Evolutionary conservation across 23 red algal genomes (phyloP).

Genomic region (Agarophyton chilense): DNA sequence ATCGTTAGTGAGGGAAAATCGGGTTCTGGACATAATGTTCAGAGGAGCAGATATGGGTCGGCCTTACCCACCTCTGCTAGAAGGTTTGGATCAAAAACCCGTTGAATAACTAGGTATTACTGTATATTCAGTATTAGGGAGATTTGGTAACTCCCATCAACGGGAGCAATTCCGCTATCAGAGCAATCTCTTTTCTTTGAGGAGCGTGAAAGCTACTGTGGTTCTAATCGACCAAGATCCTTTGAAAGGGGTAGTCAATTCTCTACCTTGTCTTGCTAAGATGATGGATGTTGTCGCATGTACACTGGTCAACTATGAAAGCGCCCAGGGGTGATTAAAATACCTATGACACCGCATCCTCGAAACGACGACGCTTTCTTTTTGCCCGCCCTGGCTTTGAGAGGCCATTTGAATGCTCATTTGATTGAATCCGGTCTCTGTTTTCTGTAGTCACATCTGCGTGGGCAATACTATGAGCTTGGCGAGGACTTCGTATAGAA

Average conservation of each 20-base stretch:
- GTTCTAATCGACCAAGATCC: no score
- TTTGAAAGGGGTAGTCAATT: no score
- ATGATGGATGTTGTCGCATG: no score
- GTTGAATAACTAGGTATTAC: no score
- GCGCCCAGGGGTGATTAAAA: no score
- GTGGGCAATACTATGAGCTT: neutral
- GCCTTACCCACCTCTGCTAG: slow-evolving; percentile 52
- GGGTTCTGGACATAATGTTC: slow-evolving; percentile 58
- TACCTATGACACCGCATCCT: neutral
- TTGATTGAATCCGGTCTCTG: neutral
- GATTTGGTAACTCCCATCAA: no score
- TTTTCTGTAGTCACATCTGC: neutral
- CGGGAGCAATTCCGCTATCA: no score
- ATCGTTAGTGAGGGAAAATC: slow-evolving; percentile 47
- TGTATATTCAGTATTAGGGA: no score
- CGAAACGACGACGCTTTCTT: slow-evolving; percentile 12
- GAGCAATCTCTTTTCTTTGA: no score
- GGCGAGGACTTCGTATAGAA: neutral
- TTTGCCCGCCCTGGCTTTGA: neutral
- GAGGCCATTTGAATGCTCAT: neutral
- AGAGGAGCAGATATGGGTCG: slow-evolving; percentile 41
- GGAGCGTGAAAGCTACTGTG: no score
- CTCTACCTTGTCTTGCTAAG: no score
- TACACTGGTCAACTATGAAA: neutral
- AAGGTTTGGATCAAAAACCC: slow-evolving; percentile 34